phyloP scores from a whole-genome alignment of 257 asterid species.

The Cynanchum wilfordii region DNA sequence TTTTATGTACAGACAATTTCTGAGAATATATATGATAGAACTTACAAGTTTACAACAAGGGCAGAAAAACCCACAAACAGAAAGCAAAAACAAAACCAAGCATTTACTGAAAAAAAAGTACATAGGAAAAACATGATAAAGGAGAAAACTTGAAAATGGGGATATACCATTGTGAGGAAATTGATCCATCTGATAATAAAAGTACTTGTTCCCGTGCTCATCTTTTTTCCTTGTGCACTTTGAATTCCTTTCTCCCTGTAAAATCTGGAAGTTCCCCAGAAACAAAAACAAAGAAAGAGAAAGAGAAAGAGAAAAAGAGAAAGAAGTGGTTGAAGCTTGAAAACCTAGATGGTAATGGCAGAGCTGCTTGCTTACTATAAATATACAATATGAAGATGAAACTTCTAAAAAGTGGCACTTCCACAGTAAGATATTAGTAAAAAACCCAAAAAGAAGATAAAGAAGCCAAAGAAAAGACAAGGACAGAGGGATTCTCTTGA shows the following conservation, averaged over 20 bases:
- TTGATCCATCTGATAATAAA: constrained; percentile 83
- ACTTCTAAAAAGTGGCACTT: constrained; percentile 17
- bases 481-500: not conserved
- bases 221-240: constrained; percentile 13
- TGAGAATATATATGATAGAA: not conserved
- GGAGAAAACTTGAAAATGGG: constrained; percentile 15
- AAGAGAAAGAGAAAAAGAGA: constrained; percentile 11
- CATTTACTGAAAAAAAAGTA: not conserved
- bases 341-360: not conserved
- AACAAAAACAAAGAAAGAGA: constrained; percentile 1
- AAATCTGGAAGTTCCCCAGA: not conserved
- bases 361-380: constrained; percentile 3
- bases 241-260: not conserved
- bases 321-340: not conserved
- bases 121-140: not conserved
- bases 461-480: not conserved
- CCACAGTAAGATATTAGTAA: constrained; percentile 11
- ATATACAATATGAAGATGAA: constrained; percentile 8
- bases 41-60: not conserved
- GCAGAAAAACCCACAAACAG: not conserved
- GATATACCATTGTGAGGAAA: constrained; percentile 68
- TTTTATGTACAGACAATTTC: not conserved
- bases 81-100: not conserved
- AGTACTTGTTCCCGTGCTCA: constrained; percentile 75
- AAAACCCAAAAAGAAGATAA: not conserved